Evolutionary conservation across 352 stramenopile genomes (phyloP).

Genomic region (Pythium utonaiense): DNA sequence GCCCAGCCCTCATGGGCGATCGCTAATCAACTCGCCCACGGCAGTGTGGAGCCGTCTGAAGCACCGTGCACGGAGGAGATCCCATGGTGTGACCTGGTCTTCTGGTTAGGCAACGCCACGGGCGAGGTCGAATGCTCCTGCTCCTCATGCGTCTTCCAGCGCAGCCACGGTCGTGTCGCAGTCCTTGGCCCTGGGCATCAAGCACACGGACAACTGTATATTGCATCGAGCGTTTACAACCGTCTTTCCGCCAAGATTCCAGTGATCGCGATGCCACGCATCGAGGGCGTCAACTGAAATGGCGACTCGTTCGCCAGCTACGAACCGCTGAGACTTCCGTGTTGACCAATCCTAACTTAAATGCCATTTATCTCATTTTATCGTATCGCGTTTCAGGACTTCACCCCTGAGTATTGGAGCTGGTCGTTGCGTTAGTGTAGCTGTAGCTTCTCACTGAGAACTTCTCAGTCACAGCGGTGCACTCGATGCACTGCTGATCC

Average conservation of each 20-base stretch:
- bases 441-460: too few species aligned
- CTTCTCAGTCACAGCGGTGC: too few species aligned
- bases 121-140: conserved; percentile 23
- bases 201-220: conserved; percentile 29
- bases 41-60: conserved; percentile 10
- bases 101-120: conserved; percentile 21
- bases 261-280: conserved; percentile 3
- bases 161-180: conserved; percentile 5
- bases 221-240: conserved; percentile 8
- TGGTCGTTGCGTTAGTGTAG: too few species aligned
- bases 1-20: not conserved
- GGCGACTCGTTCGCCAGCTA: too few species aligned
- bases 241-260: conserved; percentile 14
- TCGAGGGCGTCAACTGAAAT: conserved; percentile 15
- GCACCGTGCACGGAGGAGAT: conserved; percentile 22
- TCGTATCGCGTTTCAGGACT: too few species aligned
- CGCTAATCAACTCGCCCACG: not conserved
- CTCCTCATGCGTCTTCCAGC: conserved; percentile 5
- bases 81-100: conserved; percentile 24
- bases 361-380: too few species aligned
- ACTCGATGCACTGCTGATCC: too few species aligned
- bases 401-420: too few species aligned
- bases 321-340: too few species aligned
- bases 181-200: not conserved
- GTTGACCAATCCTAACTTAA: too few species aligned